Evolutionary conservation across 2,329 filamentous ascomycete species (phyloP).

Genomic region (Fusarium hainanense): DNA sequence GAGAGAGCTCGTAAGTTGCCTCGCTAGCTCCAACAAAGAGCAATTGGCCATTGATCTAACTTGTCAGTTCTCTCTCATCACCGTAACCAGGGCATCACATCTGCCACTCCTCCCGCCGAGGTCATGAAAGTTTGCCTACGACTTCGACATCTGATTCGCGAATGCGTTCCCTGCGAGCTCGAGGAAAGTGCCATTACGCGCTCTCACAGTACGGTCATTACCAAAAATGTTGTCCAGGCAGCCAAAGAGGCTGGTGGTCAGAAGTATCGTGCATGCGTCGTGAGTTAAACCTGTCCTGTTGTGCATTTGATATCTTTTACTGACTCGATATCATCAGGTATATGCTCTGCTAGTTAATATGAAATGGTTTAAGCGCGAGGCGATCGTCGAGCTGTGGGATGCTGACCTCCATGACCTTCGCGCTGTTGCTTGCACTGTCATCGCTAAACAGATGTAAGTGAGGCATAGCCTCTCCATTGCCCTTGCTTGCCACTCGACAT

Average conservation of each 20-base stretch:
- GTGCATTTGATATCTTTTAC: background rate
- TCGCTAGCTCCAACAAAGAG: background rate
- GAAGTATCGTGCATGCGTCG: slow-evolving; percentile 81
- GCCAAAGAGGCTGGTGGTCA: slow-evolving; percentile 83
- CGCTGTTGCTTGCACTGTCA: slow-evolving; percentile 86
- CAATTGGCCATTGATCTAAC: background rate
- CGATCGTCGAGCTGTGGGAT: slow-evolving; percentile 88
- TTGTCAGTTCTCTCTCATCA: slow-evolving; percentile 72
- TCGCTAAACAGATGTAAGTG: slow-evolving; percentile 79
- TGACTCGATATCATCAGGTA: slow-evolving; percentile 54
- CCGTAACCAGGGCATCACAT: slow-evolving; percentile 66
- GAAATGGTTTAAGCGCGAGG: slow-evolving; percentile 82
- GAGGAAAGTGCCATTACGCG: slow-evolving; percentile 78
- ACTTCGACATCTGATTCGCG: slow-evolving; percentile 89
- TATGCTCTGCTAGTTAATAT: slow-evolving; percentile 81
- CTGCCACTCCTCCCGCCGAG: slow-evolving; percentile 78
- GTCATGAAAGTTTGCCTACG: slow-evolving; percentile 92
- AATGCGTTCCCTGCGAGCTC: slow-evolving; percentile 90
- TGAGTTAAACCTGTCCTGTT: slow-evolving; percentile 37
- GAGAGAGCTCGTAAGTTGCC: slow-evolving; percentile 56
- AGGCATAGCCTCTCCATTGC: background rate
- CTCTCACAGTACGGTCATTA: slow-evolving; percentile 89
- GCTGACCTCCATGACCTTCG: slow-evolving; percentile 83
- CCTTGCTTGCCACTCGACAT: background rate
- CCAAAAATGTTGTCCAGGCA: slow-evolving; percentile 79